Evolutionary conservation across 2,329 filamentous ascomycete genomes (phyloP), one percentile per base, ranked within the genome.

Genomic region (Emergomyces africanus): DNA sequence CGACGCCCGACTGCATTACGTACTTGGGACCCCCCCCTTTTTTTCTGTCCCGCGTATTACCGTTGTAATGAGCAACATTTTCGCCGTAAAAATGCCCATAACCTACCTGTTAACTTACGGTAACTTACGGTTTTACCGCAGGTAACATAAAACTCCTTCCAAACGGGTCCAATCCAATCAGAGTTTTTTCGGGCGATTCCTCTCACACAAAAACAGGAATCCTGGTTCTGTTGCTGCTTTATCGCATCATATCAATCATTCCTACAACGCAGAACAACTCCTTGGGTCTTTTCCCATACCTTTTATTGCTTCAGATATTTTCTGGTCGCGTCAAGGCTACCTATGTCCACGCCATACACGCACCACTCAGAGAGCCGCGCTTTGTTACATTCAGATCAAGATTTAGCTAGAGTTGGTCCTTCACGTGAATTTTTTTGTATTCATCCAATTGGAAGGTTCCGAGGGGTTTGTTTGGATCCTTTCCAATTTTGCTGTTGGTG

Each of bases 21-120:
- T 39, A 9, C 25, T 39, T 4, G 4, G 5, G 18, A 44, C 33
- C 30, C 44, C 39, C n/a, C n/a, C n/a, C n/a, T n/a, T n/a, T n/a
- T n/a, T n/a, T n/a, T 25, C 28, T 60, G 42, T 50, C n/a, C 54
- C 33, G 30, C 33, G 54, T 59, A 57, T 54, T 49, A 58, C n/a
- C 39, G 10, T 14, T n/a, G 41, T 57, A 46, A 30, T 42, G 18
- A 56, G 15, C 3, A 18, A 18, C 54, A 37, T 39, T 6, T 15
- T 23, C 39, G 0, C n/a, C 2, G 20, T 18, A 12, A 9, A 39
- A 37, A 33, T 39, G 23, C 53, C 20, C 20, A 28, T 9, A 23
- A 10, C 18, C 14, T 15, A 25, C n/a, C 15, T 56, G 41, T 56
- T 30, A 25, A 3, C 30, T 30, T 30, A 30, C 30, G 3, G 30